Evolutionary conservation across 2,329 filamentous ascomycete genomes (phyloP).

Genomic region (Aspergillus pseudoterreus): DNA sequence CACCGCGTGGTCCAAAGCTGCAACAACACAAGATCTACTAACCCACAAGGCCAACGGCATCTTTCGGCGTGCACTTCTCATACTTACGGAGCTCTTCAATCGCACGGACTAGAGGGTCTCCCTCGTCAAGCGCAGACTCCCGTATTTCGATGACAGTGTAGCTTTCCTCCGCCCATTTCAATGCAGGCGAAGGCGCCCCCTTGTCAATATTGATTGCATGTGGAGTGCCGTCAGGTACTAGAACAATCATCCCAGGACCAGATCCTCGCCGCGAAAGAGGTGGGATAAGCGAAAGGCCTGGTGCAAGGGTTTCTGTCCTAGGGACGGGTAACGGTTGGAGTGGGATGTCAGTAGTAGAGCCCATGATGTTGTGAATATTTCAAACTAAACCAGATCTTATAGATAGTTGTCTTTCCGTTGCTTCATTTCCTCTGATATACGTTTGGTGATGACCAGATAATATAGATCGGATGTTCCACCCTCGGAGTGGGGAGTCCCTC

Average conservation of each 20-base stretch:
- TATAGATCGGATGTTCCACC: not conserved
- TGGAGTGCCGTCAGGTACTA: constrained; percentile 29
- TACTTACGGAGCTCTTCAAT: constrained; percentile 12
- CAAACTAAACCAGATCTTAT: no score
- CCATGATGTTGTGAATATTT: not conserved
- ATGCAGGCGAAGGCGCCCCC: constrained; percentile 49
- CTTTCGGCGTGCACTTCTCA: constrained; percentile 14
- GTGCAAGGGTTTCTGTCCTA: not conserved
- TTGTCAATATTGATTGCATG: constrained; percentile 30
- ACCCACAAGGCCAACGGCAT: constrained; percentile 1
- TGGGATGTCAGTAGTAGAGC: not conserved
- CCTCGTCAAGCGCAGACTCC: not conserved
- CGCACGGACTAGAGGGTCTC: constrained; percentile 9
- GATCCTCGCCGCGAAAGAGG: constrained; percentile 44
- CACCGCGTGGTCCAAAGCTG: not conserved
- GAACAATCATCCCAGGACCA: constrained; percentile 44
- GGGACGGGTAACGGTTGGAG: constrained; percentile 1
- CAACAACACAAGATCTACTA: not conserved
- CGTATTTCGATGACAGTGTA: constrained; percentile 56
- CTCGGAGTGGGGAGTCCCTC: not conserved
- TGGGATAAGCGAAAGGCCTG: constrained; percentile 33
- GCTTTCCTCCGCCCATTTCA: constrained; percentile 68
- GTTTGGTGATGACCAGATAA: not conserved
- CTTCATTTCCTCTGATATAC: no score
- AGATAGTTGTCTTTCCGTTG: no score